Evolutionary conservation across 2,329 filamentous ascomycete genomes (phyloP).

Genomic region (Zymoseptoria pseudotritici): DNA sequence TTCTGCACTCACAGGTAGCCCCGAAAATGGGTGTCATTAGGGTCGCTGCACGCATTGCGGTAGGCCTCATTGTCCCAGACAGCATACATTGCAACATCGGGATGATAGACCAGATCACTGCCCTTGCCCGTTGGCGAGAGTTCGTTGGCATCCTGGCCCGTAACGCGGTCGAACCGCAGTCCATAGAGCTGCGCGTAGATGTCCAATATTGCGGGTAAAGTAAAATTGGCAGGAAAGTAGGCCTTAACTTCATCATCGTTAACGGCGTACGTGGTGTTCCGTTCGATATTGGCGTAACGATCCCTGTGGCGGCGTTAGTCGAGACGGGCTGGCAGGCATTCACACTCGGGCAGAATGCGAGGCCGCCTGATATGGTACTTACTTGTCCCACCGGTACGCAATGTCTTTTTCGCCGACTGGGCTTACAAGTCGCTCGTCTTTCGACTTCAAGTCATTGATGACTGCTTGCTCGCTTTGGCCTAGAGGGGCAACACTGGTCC

Average conservation of each 20-base stretch:
- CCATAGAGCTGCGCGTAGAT: conserved; percentile 8
- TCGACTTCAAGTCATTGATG: neutral
- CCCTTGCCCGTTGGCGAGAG: conserved; percentile 34
- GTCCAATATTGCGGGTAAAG: conserved; percentile 2
- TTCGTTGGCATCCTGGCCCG: conserved; percentile 53
- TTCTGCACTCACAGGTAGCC: no score
- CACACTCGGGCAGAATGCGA: no score
- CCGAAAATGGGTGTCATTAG: conserved; percentile 1
- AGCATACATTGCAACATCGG: conserved; percentile 9
- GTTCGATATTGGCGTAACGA: no score
- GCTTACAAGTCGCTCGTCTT: neutral
- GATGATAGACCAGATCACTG: conserved; percentile 6
- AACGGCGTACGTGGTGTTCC: no score
- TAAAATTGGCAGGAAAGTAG: conserved; percentile 7
- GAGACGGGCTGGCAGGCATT: no score
- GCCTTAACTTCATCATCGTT: neutral
- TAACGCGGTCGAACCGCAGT: conserved; percentile 7
- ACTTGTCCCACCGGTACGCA: no score
- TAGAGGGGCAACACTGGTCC: neutral
- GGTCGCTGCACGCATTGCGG: neutral
- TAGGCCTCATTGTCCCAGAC: conserved; percentile 6
- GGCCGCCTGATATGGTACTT: no score
- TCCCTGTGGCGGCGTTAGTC: neutral
- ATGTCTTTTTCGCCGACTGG: no score
- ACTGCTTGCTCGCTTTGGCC: neutral